Base-by-base conservation (phyloP, 2,329 filamentous ascomycete genomes). In the Neonectria faginata region DNA sequence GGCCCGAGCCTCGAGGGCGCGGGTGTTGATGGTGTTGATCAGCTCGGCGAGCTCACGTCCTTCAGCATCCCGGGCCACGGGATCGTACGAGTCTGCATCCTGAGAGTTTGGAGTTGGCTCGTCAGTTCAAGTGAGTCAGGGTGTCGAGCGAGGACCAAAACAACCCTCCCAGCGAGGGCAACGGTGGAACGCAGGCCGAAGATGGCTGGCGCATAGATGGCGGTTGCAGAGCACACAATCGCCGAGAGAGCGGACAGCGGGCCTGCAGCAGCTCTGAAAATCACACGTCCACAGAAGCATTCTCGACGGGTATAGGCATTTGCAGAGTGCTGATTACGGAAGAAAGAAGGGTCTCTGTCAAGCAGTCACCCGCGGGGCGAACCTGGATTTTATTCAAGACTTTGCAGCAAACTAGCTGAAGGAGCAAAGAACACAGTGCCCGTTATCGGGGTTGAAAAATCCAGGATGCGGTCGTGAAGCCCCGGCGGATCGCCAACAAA, bases 351-450 rank as follows among this genome's bases (percentile, higher is more conserved):
- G 33, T 33, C 50, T 47, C 27, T 42, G 52, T 45, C 27, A 53
- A 48, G 29, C 7, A 29, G 9, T 10, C 25, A 25, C 29, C 6
- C 29, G 9, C 29, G 29, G 29, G 29, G 29, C 29, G 25, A 25
- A 25, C 25, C 18, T 33, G 9, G 10, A 29, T 29, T 33, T 33
- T 36, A 36, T 5, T 14, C 33, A 36, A 36, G 33, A 14, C 5
- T 36, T 6, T 12, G 12, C 47, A 72, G 48, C 5, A 70, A 22
- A 33, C 47, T 55, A 11, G 60, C 39, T 12, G 66, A 60, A 0
- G 86, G 85, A 1, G 80, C 84, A 74, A 88, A 88, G 67, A 88
- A 88, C 0, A 81, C 83, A 1, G 78, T 78, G 0, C 86, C 86
- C 0, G 86, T 88, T 57, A 85, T 55, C 2, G 86, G 76, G 36